Evolutionary conservation across 805 yeast genomes (phyloP).

Genomic region (Metschnikowia matae): DNA sequence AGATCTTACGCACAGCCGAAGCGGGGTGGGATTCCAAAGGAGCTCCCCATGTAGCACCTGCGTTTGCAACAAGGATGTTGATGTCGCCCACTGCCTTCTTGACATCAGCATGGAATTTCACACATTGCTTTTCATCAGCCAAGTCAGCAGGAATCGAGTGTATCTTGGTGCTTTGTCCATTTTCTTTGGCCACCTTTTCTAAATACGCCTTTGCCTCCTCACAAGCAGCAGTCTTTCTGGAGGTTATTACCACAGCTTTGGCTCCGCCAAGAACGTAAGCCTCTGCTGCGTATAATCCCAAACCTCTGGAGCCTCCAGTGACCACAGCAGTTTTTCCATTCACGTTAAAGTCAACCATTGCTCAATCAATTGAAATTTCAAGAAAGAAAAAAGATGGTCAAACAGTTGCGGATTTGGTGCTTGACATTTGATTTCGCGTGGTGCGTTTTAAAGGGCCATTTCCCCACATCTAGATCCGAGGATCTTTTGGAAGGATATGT

Average conservation of each 20-base stretch:
- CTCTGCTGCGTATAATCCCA: slow-evolving; percentile 67
- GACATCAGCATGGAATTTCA: slow-evolving; percentile 40
- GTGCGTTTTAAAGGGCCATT: background rate
- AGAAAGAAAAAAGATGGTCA: background rate
- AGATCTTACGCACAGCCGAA: slow-evolving; percentile 56
- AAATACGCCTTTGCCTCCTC: slow-evolving; percentile 47
- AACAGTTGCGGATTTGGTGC: background rate
- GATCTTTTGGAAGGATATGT: background rate
- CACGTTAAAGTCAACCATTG: slow-evolving; percentile 45
- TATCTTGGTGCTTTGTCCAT: slow-evolving; percentile 28
- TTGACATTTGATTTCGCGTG: background rate
- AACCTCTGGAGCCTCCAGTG: slow-evolving; percentile 76
- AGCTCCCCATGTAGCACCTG: slow-evolving; percentile 80
- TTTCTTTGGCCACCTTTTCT: slow-evolving; percentile 34
- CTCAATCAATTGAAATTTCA: background rate
- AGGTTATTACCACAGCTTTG: slow-evolving; percentile 54
- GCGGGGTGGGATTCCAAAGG: slow-evolving; percentile 58
- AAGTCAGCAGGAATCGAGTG: slow-evolving; percentile 56
- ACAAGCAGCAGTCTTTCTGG: slow-evolving; percentile 61
- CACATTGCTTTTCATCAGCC: slow-evolving; percentile 46
- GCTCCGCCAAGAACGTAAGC: slow-evolving; percentile 61
- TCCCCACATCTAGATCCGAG: slow-evolving; percentile 4
- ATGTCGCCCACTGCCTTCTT: slow-evolving; percentile 39
- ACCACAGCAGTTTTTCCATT: slow-evolving; percentile 62
- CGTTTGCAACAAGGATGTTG: slow-evolving; percentile 68